Evolutionary conservation across 768 basidiomycete species (phyloP).

Genomic region (Mycena olivaceomarginata): DNA sequence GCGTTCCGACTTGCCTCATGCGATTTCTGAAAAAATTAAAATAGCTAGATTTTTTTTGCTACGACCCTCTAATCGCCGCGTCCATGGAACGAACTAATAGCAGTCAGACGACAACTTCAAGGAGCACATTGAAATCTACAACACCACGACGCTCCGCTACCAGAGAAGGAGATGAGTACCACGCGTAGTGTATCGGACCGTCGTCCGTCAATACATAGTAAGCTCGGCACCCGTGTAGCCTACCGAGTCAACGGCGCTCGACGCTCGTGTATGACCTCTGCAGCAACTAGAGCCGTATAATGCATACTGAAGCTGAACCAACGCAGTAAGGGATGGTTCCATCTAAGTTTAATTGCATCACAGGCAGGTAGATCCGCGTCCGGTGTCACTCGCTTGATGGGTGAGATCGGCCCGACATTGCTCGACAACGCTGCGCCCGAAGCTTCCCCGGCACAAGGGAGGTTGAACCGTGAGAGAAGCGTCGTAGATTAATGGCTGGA

Average conservation of each 20-base stretch:
- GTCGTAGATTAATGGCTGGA: not conserved
- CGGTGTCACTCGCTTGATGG: not conserved
- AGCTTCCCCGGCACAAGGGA: slow-evolving; percentile 11
- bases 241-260: slow-evolving; percentile 53
- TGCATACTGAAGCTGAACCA: slow-evolving; percentile 63
- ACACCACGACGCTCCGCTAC: slow-evolving; percentile 21
- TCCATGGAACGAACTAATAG: slow-evolving; percentile 49
- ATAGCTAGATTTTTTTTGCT: no score
- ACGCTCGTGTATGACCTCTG: slow-evolving; percentile 58
- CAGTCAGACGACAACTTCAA: not conserved
- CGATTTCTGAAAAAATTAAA: no score
- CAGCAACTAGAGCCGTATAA: slow-evolving; percentile 65
- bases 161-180: slow-evolving; percentile 61
- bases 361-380: slow-evolving; percentile 57
- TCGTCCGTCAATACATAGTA: no score
- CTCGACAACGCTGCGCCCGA: slow-evolving; percentile 51
- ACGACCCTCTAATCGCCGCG: slow-evolving; percentile 45
- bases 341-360: slow-evolving; percentile 61
- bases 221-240: no score
- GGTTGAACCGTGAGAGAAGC: slow-evolving; percentile 22
- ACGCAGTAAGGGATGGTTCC: slow-evolving; percentile 54
- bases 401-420: slow-evolving; percentile 63
- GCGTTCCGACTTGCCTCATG: not conserved
- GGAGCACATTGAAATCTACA: not conserved
- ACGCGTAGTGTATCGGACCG: slow-evolving; percentile 46